Percentiles rank a stretch among this genome's conserved stretches.
Evolutionary conservation across 805 yeast genomes (phyloP).

Genomic region (Brettanomyces custersianus): DNA sequence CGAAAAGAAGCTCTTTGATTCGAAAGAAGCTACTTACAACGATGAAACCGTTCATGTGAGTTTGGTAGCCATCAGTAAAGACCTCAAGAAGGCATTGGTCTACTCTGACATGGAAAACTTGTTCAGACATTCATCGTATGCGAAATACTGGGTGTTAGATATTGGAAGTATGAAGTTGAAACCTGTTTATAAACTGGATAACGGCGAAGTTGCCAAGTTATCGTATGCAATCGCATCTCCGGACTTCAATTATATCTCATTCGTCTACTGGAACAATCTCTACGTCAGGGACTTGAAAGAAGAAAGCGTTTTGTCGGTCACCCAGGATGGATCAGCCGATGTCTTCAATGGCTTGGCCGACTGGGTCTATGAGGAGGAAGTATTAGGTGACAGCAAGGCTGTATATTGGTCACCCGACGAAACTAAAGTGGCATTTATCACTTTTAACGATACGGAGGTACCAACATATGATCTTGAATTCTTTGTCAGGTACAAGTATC

Average conservation of each 20-base stretch:
- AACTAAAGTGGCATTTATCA: slow-evolving; percentile 42
- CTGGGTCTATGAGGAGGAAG: slow-evolving; percentile 84
- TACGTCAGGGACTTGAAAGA: slow-evolving; percentile 33
- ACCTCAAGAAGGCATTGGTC: slow-evolving; percentile 43
- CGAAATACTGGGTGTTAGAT: slow-evolving; percentile 56
- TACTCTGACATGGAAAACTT: slow-evolving; percentile 39
- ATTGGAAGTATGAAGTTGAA: slow-evolving; percentile 22
- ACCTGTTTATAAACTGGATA: slow-evolving; percentile 15
- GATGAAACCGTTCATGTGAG: slow-evolving; percentile 32
- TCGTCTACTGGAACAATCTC: slow-evolving; percentile 47
- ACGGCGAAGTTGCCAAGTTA: slow-evolving; percentile 23
- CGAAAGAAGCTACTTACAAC: slow-evolving; percentile 30
- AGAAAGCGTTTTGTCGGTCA: slow-evolving; percentile 25
- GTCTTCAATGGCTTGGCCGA: slow-evolving; percentile 66
- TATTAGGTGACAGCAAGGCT: slow-evolving; percentile 45
- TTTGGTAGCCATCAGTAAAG: slow-evolving; percentile 33
- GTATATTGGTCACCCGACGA: slow-evolving; percentile 73
- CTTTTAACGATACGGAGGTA: slow-evolving; percentile 53
- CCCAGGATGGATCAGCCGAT: slow-evolving; percentile 39
- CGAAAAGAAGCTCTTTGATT: slow-evolving; percentile 22
- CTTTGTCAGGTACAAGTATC: slow-evolving; percentile 40
- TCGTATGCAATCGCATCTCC: slow-evolving; percentile 63
- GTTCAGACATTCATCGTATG: slow-evolving; percentile 65
- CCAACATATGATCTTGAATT: slow-evolving; percentile 41
- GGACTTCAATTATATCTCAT: slow-evolving; percentile 43